Evolutionary conservation across 108 stramenopile genomes (phyloP), one percentile per base, ranked within the genome.

Genomic region (Discostella stelligeroides): DNA sequence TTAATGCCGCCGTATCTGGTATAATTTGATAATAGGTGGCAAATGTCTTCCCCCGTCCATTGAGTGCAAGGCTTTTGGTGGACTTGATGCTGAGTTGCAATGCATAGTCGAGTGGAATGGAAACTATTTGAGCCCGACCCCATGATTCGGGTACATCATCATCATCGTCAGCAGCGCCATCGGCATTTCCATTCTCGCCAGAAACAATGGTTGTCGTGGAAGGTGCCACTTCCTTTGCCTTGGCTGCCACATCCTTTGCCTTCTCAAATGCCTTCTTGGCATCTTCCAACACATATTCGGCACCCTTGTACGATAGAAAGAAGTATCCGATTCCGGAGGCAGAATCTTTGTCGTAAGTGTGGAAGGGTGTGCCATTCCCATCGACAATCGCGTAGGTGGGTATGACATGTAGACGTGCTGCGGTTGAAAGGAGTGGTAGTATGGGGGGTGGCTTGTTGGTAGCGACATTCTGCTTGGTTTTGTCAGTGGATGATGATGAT

Each of bases 21-120:
- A 88, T 82, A 25, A 93, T 58, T 46, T 83, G 81, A 71, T 90
- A 93, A 60, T 86, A 88, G 6, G 84, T 82, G 14, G 76, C 54
- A 30, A 80, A 73, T 30, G 38, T 70, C 46, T 47, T 73, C 12
- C 47, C 54, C 60, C 74, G 56, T 69, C 80, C 77, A 66, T 71
- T 79, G 39, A 21, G 49, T 15, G 70, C 77, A 0, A 79, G 4
- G 37, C 77, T 79, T 24, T 50, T 30, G 15, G 70, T 70, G 37
- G 63, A 71, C 48, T 86, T 86, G 27, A 75, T 75, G 6, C 66
- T 72, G 6, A 93, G 53, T 17, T 88, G 85, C 41, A 89, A 68
- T 0, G 83, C 92, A 17, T 81, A 64, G 61, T 93, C 92, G 61
- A 93, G 60, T 12, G 92, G 92, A 2, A 93, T 68, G 0, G 86